A percentile compares a stretch with the other conserved stretches of the same genome.
These are phyloP conservation scores for Phialemoniopsis sp. DNA, from an alignment of 2,329 filamentous ascomycete genomes.

Conservation along the genomic window DNA sequence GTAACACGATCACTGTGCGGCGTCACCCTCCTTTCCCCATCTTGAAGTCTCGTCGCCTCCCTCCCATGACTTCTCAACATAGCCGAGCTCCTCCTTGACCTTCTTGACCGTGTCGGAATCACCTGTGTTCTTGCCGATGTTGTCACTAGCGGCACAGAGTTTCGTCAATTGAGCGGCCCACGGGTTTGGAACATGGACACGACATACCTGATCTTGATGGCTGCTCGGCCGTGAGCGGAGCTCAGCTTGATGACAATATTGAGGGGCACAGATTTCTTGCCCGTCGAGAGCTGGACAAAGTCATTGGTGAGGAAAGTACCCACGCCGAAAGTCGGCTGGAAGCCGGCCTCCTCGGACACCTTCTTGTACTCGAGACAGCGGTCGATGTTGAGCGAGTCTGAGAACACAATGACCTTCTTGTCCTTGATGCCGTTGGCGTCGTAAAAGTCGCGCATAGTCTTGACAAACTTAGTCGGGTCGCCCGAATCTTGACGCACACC, in stretches of 20 bases:
- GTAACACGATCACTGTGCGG: background rate
- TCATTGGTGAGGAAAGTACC: conserved; percentile 97
- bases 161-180: conserved; percentile 10
- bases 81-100: conserved; percentile 83
- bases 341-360: conserved; percentile 73
- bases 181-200: background rate
- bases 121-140: conserved; percentile 91
- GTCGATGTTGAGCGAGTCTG: conserved; percentile 89
- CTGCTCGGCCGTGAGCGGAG: conserved; percentile 73
- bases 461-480: conserved; percentile 75
- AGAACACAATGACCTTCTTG: conserved; percentile 90
- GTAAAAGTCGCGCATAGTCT: conserved; percentile 78
- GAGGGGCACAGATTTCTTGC: conserved; percentile 80
- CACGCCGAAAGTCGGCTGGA: conserved; percentile 86
- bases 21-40: conserved; percentile 61
- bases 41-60: conserved; percentile 78
- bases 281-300: conserved; percentile 67
- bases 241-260: conserved; percentile 99
- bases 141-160: conserved; percentile 48
- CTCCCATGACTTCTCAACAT: conserved; percentile 79
- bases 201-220: conserved; percentile 77
- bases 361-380: conserved; percentile 87
- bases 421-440: conserved; percentile 68
- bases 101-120: conserved; percentile 72
- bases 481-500: conserved; percentile 90